Conservation (phyloP, 345 rosid genomes). For the Kernera saxatilis region DNA sequence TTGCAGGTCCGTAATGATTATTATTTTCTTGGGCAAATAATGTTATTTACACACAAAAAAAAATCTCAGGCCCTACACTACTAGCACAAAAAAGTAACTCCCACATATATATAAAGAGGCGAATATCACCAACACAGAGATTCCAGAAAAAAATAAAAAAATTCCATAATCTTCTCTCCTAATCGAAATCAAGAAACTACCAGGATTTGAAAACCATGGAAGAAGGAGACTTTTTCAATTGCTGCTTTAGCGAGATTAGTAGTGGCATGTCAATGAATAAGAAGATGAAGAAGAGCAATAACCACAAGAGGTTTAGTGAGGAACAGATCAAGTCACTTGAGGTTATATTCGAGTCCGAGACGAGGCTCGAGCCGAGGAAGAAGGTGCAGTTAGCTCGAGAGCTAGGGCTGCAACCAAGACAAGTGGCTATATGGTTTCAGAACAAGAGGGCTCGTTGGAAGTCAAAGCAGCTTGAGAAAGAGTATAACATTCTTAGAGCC, state of each 20-base stretch:
- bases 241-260: constrained; percentile 11
- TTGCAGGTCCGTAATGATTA: neutral
- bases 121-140: constrained; percentile 2
- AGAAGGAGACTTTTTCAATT: neutral
- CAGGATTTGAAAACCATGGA: constrained; percentile 20
- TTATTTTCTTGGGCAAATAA: neutral
- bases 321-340: constrained; percentile 66
- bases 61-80: constrained; percentile 6
- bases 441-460: constrained; percentile 88
- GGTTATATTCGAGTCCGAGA: constrained; percentile 60
- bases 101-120: constrained; percentile 22
- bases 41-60: neutral
- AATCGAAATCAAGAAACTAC: constrained; percentile 11
- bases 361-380: constrained; percentile 70
- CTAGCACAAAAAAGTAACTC: constrained; percentile 2
- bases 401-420: constrained; percentile 75
- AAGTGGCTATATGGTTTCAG: constrained; percentile 90
- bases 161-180: constrained; percentile 5
- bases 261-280: constrained; percentile 29
- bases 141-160: neutral
- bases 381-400: constrained; percentile 62
- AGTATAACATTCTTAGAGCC: constrained; percentile 45
- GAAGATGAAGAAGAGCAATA: constrained; percentile 32
- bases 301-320: constrained; percentile 64
- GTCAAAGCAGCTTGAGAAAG: constrained; percentile 65